Evolutionary conservation across 1,139 yeast species (phyloP).

Genomic region (Blastobotrys arbuscula): DNA sequence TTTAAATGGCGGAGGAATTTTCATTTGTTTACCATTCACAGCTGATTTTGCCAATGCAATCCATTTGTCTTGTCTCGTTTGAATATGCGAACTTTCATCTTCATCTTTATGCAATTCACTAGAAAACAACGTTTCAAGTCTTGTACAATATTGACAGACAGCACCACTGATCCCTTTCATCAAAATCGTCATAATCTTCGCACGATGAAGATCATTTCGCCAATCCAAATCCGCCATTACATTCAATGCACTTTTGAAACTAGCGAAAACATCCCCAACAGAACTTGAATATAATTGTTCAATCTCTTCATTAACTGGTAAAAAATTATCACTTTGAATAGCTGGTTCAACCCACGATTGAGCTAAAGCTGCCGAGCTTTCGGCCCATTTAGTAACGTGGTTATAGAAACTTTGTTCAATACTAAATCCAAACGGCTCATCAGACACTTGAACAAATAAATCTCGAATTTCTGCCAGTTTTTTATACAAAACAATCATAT

Average conservation of each 20-base stretch:
- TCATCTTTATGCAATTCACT: conserved; percentile 41
- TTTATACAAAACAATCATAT: conserved; percentile 56
- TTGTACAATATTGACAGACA: conserved; percentile 47
- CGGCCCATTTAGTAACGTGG: conserved; percentile 53
- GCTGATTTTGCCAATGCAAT: conserved; percentile 41
- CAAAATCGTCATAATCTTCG: conserved; percentile 52
- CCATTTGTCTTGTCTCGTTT: conserved; percentile 36
- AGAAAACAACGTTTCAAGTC: conserved; percentile 43
- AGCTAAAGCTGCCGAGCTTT: conserved; percentile 47
- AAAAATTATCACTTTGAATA: conserved; percentile 50
- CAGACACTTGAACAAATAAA: conserved; percentile 48
- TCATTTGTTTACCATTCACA: conserved; percentile 33
- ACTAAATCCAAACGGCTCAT: conserved; percentile 45
- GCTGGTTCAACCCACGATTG: conserved; percentile 50
- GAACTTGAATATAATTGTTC: conserved; percentile 45
- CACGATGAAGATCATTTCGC: conserved; percentile 56
- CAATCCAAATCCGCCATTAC: conserved; percentile 55
- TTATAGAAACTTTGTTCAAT: conserved; percentile 58
- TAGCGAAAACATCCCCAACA: conserved; percentile 59
- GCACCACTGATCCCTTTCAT: conserved; percentile 61
- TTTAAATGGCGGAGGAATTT: conserved; percentile 49
- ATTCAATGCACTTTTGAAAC: conserved; percentile 53
- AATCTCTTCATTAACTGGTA: conserved; percentile 46
- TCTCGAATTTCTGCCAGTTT: conserved; percentile 51
- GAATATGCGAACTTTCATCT: conserved; percentile 21